These are phyloP conservation scores for Candida yuanshanica DNA, from an alignment of 805 yeast genomes.

Conservation along the genomic window DNA sequence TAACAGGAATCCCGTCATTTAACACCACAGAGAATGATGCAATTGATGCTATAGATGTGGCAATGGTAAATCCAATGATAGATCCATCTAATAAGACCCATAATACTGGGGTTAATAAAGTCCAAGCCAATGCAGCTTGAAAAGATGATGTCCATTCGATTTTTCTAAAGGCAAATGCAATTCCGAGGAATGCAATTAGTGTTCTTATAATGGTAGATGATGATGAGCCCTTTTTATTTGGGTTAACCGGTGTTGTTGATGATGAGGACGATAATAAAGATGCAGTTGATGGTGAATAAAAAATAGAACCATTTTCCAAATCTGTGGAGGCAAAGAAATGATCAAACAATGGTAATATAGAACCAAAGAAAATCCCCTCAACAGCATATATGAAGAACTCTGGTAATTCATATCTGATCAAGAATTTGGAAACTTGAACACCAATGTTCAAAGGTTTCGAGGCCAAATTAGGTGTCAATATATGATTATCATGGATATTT, in stretches of 20 bases:
- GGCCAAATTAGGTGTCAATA: constrained; percentile 34
- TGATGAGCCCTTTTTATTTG: constrained; percentile 1
- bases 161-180: constrained; percentile 63
- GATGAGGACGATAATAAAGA: constrained; percentile 8
- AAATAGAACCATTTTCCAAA: neutral
- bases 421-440: constrained; percentile 18
- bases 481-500: constrained; percentile 47
- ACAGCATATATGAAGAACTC: constrained; percentile 31
- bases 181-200: constrained; percentile 60
- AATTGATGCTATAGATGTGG: constrained; percentile 24
- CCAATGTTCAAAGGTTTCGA: constrained; percentile 37
- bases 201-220: constrained; percentile 29
- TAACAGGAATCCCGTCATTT: constrained; percentile 12
- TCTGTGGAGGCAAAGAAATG: neutral
- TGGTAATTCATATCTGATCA: constrained; percentile 12
- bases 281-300: constrained; percentile 2
- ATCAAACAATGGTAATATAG: constrained; percentile 41
- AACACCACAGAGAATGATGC: constrained; percentile 18
- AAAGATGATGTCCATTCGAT: constrained; percentile 62
- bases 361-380: constrained; percentile 58
- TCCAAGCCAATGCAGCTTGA: constrained; percentile 62
- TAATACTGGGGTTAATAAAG: constrained; percentile 54
- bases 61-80: constrained; percentile 41
- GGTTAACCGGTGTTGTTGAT: constrained; percentile 10
- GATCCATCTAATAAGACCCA: constrained; percentile 66